phyloP scores from a whole-genome alignment of 352 stramenopile species.

The Pythium rishiriense region DNA sequence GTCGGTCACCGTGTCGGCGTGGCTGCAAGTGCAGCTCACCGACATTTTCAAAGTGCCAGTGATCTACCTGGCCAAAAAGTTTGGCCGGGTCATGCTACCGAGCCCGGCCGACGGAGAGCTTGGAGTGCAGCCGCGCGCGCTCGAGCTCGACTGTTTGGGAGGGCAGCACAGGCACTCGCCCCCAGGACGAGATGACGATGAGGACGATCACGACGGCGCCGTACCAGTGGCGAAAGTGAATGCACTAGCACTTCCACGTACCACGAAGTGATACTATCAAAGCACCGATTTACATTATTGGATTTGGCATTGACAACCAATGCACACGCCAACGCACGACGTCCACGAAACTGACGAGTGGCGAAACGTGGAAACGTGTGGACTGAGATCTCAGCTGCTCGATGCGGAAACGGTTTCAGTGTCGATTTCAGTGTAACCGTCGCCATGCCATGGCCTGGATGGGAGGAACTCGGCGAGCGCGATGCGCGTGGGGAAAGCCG shows the following conservation, averaged over 20 bases:
- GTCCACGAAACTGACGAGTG: too few relatives aligned
- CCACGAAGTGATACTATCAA: not conserved
- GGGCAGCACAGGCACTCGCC: not conserved
- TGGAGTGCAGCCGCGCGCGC: not conserved
- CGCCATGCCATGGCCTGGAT: too few relatives aligned
- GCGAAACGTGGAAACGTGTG: too few relatives aligned
- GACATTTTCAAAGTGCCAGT: slow-evolving; percentile 3
- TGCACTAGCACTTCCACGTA: too few relatives aligned
- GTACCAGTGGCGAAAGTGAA: not conserved
- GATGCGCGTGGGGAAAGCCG: too few relatives aligned
- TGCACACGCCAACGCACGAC: too few relatives aligned
- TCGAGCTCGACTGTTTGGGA: not conserved
- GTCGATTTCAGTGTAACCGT: too few relatives aligned
- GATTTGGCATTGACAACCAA: too few relatives aligned
- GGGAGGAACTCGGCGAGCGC: too few relatives aligned
- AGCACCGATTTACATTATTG: too few relatives aligned
- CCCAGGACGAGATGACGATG: not conserved
- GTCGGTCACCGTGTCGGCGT: slow-evolving; percentile 1
- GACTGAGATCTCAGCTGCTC: too few relatives aligned
- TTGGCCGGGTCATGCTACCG: not conserved
- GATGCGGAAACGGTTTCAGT: too few relatives aligned
- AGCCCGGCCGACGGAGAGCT: not conserved
- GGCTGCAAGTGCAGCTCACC: slow-evolving; percentile 3
- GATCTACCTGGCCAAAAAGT: slow-evolving; percentile 1
- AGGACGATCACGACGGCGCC: not conserved